phyloP scores from a whole-genome alignment of 1,139 yeast species.

The Saccharomyces pastorianus region DNA sequence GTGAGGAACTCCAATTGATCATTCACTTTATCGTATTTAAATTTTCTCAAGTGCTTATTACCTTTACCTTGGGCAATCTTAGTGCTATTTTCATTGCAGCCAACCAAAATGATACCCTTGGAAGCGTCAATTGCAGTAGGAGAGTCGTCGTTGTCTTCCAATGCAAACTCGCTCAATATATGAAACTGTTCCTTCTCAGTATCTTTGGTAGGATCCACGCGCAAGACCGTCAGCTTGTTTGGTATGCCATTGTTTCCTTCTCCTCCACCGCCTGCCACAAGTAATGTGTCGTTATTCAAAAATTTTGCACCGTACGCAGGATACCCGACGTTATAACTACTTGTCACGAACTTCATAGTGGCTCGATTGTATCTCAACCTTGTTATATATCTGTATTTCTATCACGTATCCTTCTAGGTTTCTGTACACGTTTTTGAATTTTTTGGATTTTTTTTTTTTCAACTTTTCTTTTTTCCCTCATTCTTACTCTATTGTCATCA shows the following conservation, averaged over 20 bases:
- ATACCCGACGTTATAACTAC: constrained; percentile 51
- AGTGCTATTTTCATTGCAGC: constrained; percentile 62
- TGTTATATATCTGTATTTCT: not conserved
- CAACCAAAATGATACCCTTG: constrained; percentile 50
- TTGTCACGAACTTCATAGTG: constrained; percentile 28
- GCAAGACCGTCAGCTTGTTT: constrained; percentile 59
- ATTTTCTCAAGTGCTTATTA: constrained; percentile 67
- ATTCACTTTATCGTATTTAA: constrained; percentile 38
- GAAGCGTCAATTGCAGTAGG: constrained; percentile 61
- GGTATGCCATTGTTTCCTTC: constrained; percentile 89
- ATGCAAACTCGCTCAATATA: constrained; percentile 49
- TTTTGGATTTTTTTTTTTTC: not conserved
- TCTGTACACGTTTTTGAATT: not conserved
- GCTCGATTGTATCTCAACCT: not conserved
- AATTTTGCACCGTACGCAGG: constrained; percentile 78
- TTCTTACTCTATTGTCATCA: not conserved
- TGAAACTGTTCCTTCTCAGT: constrained; percentile 42
- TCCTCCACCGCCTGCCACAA: constrained; percentile 92
- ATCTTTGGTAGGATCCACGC: not conserved
- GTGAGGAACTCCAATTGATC: constrained; percentile 52
- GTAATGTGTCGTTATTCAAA: constrained; percentile 48
- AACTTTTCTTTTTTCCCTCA: not conserved
- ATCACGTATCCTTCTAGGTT: not conserved
- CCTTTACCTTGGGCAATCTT: constrained; percentile 48
- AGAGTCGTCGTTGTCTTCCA: constrained; percentile 62